These are phyloP conservation scores for Aureobasidium zeae DNA, from an alignment of 2,329 filamentous ascomycete genomes.

Conservation along the genomic window DNA sequence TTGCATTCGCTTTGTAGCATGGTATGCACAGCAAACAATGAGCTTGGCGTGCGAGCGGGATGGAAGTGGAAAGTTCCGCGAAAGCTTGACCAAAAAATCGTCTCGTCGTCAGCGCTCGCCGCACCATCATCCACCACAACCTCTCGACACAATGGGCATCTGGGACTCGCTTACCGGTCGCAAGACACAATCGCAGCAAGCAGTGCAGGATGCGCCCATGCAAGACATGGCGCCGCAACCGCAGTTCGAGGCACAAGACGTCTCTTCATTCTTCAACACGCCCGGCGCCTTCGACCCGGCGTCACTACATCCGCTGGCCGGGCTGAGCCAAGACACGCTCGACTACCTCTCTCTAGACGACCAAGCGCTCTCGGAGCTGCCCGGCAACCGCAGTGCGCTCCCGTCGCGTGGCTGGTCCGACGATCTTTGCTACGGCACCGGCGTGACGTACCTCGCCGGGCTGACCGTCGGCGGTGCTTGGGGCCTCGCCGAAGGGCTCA, in stretches of 20 bases:
- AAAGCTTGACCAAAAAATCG: constrained; percentile 12
- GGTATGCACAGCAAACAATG: neutral
- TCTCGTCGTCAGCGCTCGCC: constrained; percentile 12
- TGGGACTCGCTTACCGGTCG: constrained; percentile 55
- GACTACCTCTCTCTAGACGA: constrained; percentile 96
- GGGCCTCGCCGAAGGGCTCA: constrained; percentile 84
- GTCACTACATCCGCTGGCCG: constrained; percentile 83
- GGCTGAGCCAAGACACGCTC: constrained; percentile 82
- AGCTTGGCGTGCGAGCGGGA: constrained; percentile 2
- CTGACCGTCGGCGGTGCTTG: constrained; percentile 79
- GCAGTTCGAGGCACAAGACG: constrained; percentile 57
- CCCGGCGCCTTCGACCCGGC: constrained; percentile 76
- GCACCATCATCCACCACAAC: constrained; percentile 2
- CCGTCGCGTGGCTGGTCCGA: constrained; percentile 96
- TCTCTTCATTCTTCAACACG: constrained; percentile 74
- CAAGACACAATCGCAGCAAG: constrained; percentile 39
- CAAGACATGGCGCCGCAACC: constrained; percentile 40
- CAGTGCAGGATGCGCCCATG: constrained; percentile 32
- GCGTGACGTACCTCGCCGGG: constrained; percentile 84
- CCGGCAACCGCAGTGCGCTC: constrained; percentile 75
- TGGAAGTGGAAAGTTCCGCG: constrained; percentile 14
- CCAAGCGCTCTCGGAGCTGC: constrained; percentile 73
- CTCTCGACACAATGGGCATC: constrained; percentile 39
- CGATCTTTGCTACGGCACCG: constrained; percentile 95
- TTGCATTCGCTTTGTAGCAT: too few species aligned